A percentile compares a stretch with the other conserved stretches of the same genome.
Conservation (phyloP, 805 yeast genomes). For the Ogataea methylovora region DNA sequence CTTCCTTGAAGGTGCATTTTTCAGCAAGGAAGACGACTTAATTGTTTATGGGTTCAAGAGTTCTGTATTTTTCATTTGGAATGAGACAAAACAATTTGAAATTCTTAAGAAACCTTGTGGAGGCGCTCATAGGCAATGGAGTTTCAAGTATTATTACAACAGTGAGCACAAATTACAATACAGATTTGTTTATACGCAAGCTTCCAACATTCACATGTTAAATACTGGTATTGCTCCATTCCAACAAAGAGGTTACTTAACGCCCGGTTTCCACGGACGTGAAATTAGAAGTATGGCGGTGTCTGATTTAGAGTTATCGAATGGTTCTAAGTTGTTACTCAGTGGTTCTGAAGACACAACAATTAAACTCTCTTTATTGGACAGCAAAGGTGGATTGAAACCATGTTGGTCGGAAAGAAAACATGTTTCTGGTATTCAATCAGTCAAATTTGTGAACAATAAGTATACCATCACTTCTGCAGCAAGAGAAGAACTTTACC, state of each 20-base stretch:
- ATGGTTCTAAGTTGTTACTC: conserved; percentile 39
- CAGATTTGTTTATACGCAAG: conserved; percentile 53
- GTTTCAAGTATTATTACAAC: conserved; percentile 25
- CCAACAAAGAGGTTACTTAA: conserved; percentile 24
- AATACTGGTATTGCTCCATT: conserved; percentile 15
- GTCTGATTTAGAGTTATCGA: conserved; percentile 24
- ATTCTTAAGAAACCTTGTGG: conserved; percentile 72
- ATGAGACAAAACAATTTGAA: conserved; percentile 71
- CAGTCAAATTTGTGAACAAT: conserved; percentile 52
- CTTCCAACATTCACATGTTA: conserved; percentile 39
- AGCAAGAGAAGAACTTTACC: conserved; percentile 80
- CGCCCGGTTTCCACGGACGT: conserved; percentile 81
- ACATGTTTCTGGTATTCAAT: conserved; percentile 87
- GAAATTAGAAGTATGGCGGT: conserved; percentile 74
- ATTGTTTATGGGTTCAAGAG: conserved; percentile 79
- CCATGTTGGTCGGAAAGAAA: conserved; percentile 59
- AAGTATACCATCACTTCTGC: conserved; percentile 48
- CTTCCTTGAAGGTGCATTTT: conserved; percentile 67
- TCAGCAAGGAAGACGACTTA: conserved; percentile 36
- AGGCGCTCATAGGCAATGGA: conserved; percentile 88
- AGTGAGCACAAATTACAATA: conserved; percentile 19
- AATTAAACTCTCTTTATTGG: conserved; percentile 45
- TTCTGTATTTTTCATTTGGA: conserved; percentile 70
- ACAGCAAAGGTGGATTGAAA: conserved; percentile 33
- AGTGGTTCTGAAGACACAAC: conserved; percentile 91